Conservation (phyloP, 129 eudicot species). For the Heracleum sosnowskyi region DNA sequence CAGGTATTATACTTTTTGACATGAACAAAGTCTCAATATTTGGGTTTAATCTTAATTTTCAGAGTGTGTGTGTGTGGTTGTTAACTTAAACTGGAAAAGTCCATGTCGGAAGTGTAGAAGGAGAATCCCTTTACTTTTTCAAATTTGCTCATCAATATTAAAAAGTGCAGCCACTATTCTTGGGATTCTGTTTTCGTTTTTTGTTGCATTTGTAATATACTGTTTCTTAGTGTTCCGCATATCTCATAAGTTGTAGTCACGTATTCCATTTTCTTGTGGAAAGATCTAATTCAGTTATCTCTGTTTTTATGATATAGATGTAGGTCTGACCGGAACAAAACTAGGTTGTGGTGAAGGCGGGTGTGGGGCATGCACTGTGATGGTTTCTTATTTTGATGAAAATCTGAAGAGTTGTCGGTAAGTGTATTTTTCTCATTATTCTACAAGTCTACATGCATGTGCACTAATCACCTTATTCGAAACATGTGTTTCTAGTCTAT, state of each 20-base stretch:
- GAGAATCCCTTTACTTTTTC: neutral
- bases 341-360: slow-evolving; percentile 99
- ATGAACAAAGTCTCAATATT: neutral
- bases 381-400: slow-evolving; percentile 75
- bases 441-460: neutral
- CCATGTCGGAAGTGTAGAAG: neutral
- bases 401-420: slow-evolving; percentile 75
- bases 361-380: slow-evolving; percentile 99
- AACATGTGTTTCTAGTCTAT: neutral
- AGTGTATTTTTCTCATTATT: slow-evolving; percentile 29
- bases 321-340: slow-evolving; percentile 93
- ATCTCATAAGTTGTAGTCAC: neutral
- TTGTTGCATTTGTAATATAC: neutral
- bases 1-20: neutral
- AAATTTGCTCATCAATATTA: neutral
- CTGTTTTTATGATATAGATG: slow-evolving; percentile 42
- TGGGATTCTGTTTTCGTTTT: neutral
- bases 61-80: neutral
- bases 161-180: neutral
- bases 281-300: slow-evolving; percentile 7
- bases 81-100: neutral
- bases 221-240: neutral
- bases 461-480: neutral
- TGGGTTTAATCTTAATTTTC: neutral
- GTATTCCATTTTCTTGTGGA: neutral